These are phyloP conservation scores for Teratosphaeria pseudoeucalypti DNA, from an alignment of 2,329 filamentous ascomycete species.

Conservation along the genomic window DNA sequence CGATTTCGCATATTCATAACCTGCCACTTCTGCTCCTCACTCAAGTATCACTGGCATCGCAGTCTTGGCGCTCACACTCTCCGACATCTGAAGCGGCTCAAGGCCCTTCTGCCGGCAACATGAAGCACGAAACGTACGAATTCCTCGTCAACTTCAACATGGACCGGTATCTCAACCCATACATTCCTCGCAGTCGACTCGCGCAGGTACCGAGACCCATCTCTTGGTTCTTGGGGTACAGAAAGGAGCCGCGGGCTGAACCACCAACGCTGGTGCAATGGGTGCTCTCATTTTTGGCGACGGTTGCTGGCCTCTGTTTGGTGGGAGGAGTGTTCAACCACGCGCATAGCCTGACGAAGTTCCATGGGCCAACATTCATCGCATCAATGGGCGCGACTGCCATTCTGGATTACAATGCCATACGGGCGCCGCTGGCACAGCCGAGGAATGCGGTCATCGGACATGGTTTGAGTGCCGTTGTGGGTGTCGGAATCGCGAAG, in stretches of 20 bases:
- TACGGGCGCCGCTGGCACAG: constrained; percentile 37
- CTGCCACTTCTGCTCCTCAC: too few relatives aligned
- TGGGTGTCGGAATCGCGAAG: constrained; percentile 36
- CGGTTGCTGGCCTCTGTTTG: constrained; percentile 34
- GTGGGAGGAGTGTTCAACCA: constrained; percentile 34
- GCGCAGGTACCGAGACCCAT: constrained; percentile 53
- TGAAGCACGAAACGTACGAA: constrained; percentile 84
- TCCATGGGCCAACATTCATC: constrained; percentile 34
- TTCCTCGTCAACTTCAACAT: constrained; percentile 65
- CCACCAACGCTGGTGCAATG: constrained; percentile 33
- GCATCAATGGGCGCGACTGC: constrained; percentile 37
- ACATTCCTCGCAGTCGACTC: constrained; percentile 57
- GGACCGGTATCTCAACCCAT: constrained; percentile 63
- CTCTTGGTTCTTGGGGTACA: constrained; percentile 52
- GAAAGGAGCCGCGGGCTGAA: constrained; percentile 28
- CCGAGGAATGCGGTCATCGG: constrained; percentile 37
- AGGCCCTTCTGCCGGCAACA: constrained; percentile 53
- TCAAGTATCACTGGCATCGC: too few relatives aligned
- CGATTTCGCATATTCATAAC: too few relatives aligned
- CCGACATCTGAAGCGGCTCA: background rate
- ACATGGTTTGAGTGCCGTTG: constrained; percentile 35
- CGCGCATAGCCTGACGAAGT: constrained; percentile 25
- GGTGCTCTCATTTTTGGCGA: constrained; percentile 33
- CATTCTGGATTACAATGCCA: constrained; percentile 38
- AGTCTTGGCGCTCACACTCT: background rate